Evolutionary conservation across 352 stramenopile species (phyloP).

Genomic region (Halophytophthora batemanensis): DNA sequence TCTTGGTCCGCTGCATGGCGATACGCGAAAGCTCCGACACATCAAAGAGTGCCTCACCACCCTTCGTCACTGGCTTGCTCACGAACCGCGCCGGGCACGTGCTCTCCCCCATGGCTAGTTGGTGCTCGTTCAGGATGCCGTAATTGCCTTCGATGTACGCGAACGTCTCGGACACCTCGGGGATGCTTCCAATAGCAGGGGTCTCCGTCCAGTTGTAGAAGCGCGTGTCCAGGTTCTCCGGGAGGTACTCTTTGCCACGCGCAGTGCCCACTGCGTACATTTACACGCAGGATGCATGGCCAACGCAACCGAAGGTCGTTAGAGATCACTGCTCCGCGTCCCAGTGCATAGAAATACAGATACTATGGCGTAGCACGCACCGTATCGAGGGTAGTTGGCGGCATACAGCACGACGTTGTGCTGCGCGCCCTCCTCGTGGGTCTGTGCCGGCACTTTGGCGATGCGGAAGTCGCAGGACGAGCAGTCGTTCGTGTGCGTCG

Average conservation of each 20-base stretch:
- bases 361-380: slow-evolving; percentile 16
- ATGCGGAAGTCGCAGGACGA: slow-evolving; percentile 82
- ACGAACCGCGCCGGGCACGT: slow-evolving; percentile 68
- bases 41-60: slow-evolving; percentile 88
- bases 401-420: slow-evolving; percentile 59
- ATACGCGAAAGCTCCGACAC: slow-evolving; percentile 86
- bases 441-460: slow-evolving; percentile 67
- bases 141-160: slow-evolving; percentile 81
- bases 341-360: too few species aligned
- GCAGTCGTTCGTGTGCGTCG: slow-evolving; percentile 83
- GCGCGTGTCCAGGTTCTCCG: slow-evolving; percentile 60
- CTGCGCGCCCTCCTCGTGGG: slow-evolving; percentile 30
- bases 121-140: slow-evolving; percentile 82
- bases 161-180: slow-evolving; percentile 58
- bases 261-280: slow-evolving; percentile 44
- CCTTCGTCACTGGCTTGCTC: slow-evolving; percentile 55
- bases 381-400: slow-evolving; percentile 76
- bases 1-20: slow-evolving; percentile 82
- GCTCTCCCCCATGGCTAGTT: slow-evolving; percentile 80
- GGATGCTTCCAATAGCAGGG: slow-evolving; percentile 62
- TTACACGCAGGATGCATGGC: slow-evolving; percentile 7
- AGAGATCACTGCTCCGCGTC: not conserved
- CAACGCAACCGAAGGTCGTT: not conserved
- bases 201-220: slow-evolving; percentile 70
- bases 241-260: slow-evolving; percentile 57